These are phyloP conservation scores for Graphilbum ipis-grandicollis DNA, from an alignment of 2,329 filamentous ascomycete species.

Conservation along the genomic window DNA sequence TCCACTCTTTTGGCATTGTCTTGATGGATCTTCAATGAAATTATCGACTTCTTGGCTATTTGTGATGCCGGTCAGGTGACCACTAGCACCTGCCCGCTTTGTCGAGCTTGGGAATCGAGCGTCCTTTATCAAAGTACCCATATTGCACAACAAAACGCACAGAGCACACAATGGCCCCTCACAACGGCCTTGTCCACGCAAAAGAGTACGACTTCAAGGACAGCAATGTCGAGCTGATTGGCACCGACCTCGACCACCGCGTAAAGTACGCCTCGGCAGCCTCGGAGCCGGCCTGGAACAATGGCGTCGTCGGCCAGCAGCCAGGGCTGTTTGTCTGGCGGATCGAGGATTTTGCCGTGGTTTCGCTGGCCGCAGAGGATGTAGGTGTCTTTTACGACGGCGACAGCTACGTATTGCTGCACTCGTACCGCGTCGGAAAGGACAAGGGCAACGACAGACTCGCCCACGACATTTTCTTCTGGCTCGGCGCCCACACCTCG, in stretches of 20 bases:
- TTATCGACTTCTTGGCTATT: no score
- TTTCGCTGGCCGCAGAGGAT: constrained; percentile 38
- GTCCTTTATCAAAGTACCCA: not conserved
- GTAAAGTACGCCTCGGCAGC: constrained; percentile 50
- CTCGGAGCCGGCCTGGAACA: constrained; percentile 51
- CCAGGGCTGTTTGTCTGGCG: constrained; percentile 46
- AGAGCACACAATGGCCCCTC: constrained; percentile 32
- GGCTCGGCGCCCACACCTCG: constrained; percentile 46
- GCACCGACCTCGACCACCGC: constrained; percentile 45
- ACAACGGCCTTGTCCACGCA: constrained; percentile 42
- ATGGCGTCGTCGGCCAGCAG: constrained; percentile 31
- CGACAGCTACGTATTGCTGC: constrained; percentile 49
- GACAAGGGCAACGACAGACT: constrained; percentile 16
- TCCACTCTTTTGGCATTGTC: no score
- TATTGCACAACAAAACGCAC: not conserved
- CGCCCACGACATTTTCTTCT: constrained; percentile 52
- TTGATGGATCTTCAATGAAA: no score
- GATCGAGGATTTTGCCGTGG: constrained; percentile 48
- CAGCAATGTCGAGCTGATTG: constrained; percentile 50
- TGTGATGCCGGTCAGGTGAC: no score
- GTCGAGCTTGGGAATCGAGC: no score
- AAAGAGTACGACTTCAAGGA: constrained; percentile 51
- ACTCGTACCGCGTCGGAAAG: constrained; percentile 24
- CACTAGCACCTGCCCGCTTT: no score
- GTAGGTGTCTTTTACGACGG: constrained; percentile 48